These are phyloP conservation scores for Aspergillus diversus DNA, from an alignment of 495 filamentous ascomycete genomes.

Conservation along the genomic window DNA sequence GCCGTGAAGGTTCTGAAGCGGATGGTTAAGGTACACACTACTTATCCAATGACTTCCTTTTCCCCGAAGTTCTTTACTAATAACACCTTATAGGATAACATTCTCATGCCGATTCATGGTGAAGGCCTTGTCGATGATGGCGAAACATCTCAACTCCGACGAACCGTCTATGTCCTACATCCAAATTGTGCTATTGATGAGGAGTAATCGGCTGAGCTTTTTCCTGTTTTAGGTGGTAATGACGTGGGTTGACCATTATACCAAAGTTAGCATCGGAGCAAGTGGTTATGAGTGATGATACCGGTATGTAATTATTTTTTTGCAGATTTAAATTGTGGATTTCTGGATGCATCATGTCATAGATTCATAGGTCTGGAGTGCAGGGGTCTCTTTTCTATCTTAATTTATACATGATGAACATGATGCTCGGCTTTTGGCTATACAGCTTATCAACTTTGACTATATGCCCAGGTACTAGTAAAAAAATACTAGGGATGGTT, in stretches of 20 bases:
- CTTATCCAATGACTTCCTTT: neutral
- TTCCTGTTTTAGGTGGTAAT: slow-evolving; percentile 6
- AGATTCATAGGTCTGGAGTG: slow-evolving; percentile 22
- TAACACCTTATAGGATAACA: slow-evolving; percentile 70
- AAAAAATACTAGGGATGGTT: too few relatives aligned
- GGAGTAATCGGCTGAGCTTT: slow-evolving; percentile 34
- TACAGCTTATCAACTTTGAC: too few relatives aligned
- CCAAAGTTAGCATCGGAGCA: slow-evolving; percentile 8
- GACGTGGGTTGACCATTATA: neutral
- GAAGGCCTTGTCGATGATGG: slow-evolving; percentile 69
- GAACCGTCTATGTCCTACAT: slow-evolving; percentile 86
- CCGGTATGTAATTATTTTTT: slow-evolving; percentile 9
- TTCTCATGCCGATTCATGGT: slow-evolving; percentile 89
- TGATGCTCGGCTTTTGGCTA: neutral
- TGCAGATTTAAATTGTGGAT: slow-evolving; percentile 13
- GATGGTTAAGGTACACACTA: slow-evolving; percentile 84
- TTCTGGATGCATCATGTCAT: slow-evolving; percentile 16
- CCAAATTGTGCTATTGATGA: slow-evolving; percentile 90
- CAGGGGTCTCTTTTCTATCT: slow-evolving; percentile 9
- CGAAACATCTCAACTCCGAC: slow-evolving; percentile 51
- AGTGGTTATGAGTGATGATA: slow-evolving; percentile 24
- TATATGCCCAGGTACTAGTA: too few relatives aligned
- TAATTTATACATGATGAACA: neutral
- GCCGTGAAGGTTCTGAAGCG: slow-evolving; percentile 90
- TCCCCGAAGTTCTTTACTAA: slow-evolving; percentile 19